A percentile compares a stretch with the other conserved stretches of the same genome.
Conservation (phyloP, 306 rosid genomes). For the Rosa rugosa region DNA sequence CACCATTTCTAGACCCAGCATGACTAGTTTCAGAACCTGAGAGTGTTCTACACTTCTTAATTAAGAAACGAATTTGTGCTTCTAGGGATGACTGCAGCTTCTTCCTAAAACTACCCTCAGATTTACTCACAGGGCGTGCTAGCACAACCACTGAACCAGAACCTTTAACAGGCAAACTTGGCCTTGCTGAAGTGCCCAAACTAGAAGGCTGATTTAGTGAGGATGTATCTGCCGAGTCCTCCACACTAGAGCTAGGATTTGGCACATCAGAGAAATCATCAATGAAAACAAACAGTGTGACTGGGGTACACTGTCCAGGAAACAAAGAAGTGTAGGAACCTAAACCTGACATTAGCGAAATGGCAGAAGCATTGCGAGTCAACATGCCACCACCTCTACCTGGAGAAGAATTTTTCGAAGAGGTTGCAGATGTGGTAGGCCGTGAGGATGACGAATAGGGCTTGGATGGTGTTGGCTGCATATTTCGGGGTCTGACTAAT, state of each 20-base stretch:
- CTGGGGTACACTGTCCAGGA: conserved; percentile 95
- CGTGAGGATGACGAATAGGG: conserved; percentile 51
- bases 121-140: conserved; percentile 77
- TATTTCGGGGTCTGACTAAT: conserved; percentile 54
- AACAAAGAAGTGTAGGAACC: conserved; percentile 88
- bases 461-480: conserved; percentile 46
- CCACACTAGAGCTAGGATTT: conserved; percentile 49
- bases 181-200: conserved; percentile 47
- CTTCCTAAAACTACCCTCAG: conserved; percentile 80
- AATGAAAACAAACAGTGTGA: conserved; percentile 68
- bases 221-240: conserved; percentile 55
- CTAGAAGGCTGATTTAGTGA: conserved; percentile 54
- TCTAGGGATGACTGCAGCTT: conserved; percentile 85
- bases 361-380: conserved; percentile 59
- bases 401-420: conserved; percentile 60
- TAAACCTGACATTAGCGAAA: conserved; percentile 84
- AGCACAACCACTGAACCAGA: conserved; percentile 86
- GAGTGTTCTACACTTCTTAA: conserved; percentile 74
- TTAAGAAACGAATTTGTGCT: conserved; percentile 76
- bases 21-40: conserved; percentile 71
- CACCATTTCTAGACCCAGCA: conserved; percentile 60
- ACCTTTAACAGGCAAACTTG: conserved; percentile 64
- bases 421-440: conserved; percentile 30
- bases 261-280: conserved; percentile 68
- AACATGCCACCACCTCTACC: conserved; percentile 60